A percentile compares a stretch with the other conserved stretches of the same genome.
Evolutionary conservation across 257 asterid genomes (phyloP).

Genomic region (Paraleonurus japonicus): DNA sequence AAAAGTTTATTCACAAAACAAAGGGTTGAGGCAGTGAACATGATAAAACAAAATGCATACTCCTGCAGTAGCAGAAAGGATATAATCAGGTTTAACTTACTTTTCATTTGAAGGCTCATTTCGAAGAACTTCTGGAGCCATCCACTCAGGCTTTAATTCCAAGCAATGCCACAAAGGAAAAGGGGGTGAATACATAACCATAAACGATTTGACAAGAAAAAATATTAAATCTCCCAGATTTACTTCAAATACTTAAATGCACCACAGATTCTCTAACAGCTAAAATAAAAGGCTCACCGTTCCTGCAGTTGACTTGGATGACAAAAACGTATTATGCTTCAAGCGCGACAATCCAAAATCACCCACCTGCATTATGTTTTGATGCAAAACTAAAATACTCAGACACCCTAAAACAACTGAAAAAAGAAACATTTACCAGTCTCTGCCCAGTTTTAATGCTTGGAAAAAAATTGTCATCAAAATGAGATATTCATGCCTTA

Average conservation of each 20-base stretch:
- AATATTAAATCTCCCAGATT: slow-evolving; percentile 13
- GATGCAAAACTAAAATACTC: slow-evolving; percentile 19
- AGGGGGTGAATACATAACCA: background rate
- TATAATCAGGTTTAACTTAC: slow-evolving; percentile 46
- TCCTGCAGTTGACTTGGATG: slow-evolving; percentile 99
- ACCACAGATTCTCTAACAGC: slow-evolving; percentile 13
- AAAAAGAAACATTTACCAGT: background rate
- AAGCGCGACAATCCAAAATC: slow-evolving; percentile 98
- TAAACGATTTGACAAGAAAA: slow-evolving; percentile 1
- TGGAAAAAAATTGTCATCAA: slow-evolving; percentile 16
- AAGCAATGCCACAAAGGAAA: slow-evolving; percentile 12
- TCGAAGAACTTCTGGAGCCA: slow-evolving; percentile 99
- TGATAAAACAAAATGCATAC: slow-evolving; percentile 12
- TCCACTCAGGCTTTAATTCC: slow-evolving; percentile 91
- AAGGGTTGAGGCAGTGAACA: slow-evolving; percentile 7
- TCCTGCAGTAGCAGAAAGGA: slow-evolving; percentile 7
- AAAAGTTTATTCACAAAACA: background rate
- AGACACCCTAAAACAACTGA: slow-evolving; percentile 13
- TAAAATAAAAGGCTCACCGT: slow-evolving; percentile 59
- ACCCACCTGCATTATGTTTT: slow-evolving; percentile 62
- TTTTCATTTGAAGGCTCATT: slow-evolving; percentile 98
- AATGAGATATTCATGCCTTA: slow-evolving; percentile 14
- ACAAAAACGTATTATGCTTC: slow-evolving; percentile 97
- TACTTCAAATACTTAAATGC: background rate
- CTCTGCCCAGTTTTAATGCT: background rate